Base-by-base conservation (phyloP, 2,329 filamentous ascomycete genomes). In the Gyromitra esculenta region DNA sequence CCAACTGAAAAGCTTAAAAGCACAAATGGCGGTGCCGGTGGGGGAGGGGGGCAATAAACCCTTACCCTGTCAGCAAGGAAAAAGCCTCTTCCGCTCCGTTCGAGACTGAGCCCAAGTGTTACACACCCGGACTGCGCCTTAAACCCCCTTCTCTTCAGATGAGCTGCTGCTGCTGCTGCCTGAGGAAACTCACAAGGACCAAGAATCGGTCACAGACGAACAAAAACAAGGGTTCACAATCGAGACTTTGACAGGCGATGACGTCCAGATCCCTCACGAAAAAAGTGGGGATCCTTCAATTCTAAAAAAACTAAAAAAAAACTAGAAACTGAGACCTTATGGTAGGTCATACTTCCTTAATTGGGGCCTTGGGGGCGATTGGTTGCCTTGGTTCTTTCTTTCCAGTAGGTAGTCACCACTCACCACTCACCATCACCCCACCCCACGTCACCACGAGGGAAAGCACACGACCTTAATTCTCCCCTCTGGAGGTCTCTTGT, bases 341-440 rank as follows among this genome's bases (percentile, higher is more conserved):
- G n/a, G 54, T 69, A 69, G 66, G 66, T 69, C 66, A 69, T 69
- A 69, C 66, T 69, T 69, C 66, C 66, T 48, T 41, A 69, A 69
- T 60, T 48, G 54, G 66, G 45, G 35, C 41, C 25, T 15, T 15
- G 41, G 31, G 52, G 41, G 43, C 54, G 66, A 69, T 69, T 69
- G 66, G 66, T 21, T 50, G 54, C 52, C 54, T 60, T 56, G 39
- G 39, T 31, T 18, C 41, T 2, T 3, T 3, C 25, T 3, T 3
- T 31, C 25, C 25, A 31, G 15, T 5, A 15, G 39, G 25, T 31
- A 37, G 56, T 25, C 31, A 60, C 21, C 50, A 59, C 54, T 35
- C 62, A 65, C 48, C 43, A 21, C 39, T 18, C 72, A 50, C 50
- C 48, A 41, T 25, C 71, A 63, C 41, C 64, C 57, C 72, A 63